Percentiles rank a stretch among this genome's conserved stretches.
Evolutionary conservation across 2,329 filamentous ascomycete genomes (phyloP).

Genomic region (Fusarium phyllophilum): DNA sequence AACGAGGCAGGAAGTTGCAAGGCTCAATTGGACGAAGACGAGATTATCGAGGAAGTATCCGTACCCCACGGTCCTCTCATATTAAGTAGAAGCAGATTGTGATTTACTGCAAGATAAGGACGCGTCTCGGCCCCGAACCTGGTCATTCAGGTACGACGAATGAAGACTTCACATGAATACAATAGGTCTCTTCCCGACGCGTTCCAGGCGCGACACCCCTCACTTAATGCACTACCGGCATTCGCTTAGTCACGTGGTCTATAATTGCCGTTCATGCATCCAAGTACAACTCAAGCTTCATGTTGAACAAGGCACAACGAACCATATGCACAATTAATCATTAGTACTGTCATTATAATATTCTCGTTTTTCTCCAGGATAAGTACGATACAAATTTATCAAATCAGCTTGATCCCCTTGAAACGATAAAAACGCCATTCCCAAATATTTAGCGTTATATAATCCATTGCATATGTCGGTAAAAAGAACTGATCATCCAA

Average conservation of each 20-base stretch:
- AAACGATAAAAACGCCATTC: neutral
- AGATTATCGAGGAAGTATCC: conserved; percentile 1
- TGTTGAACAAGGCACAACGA: neutral
- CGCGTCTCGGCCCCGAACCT: conserved; percentile 25
- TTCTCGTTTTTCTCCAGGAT: neutral
- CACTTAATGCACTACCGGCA: neutral
- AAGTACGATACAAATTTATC: neutral
- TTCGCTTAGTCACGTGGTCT: conserved; percentile 38
- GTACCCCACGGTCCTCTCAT: conserved; percentile 21
- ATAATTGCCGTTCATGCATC: neutral
- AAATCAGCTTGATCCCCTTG: neutral
- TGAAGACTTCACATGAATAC: conserved; percentile 3
- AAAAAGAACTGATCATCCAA: neutral
- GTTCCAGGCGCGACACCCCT: conserved; percentile 34
- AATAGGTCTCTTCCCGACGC: conserved; percentile 21
- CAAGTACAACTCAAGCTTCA: neutral
- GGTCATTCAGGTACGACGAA: conserved; percentile 10
- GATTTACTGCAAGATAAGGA: conserved; percentile 21
- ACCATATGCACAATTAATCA: neutral
- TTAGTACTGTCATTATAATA: neutral
- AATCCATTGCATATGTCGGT: neutral
- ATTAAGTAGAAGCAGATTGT: neutral
- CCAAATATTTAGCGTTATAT: neutral
- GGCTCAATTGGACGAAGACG: conserved; percentile 2
- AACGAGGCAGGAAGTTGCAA: neutral